Percentiles rank a stretch among this genome's conserved stretches.
phyloP scores from a whole-genome alignment of 2,329 filamentous ascomycete species.

The Neobulgaria alba region DNA sequence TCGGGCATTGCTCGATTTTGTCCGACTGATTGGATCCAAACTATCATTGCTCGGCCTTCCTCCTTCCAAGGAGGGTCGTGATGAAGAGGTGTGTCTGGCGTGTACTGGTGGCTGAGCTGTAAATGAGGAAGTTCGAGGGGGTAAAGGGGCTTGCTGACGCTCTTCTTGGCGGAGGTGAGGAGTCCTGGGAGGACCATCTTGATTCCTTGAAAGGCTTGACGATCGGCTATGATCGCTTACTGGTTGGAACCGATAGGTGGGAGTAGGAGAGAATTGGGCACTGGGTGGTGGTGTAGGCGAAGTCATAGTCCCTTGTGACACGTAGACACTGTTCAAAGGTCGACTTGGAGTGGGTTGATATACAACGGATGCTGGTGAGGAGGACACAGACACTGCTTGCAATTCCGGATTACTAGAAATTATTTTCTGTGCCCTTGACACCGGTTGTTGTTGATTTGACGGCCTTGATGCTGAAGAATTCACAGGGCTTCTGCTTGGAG shows the following conservation, averaged over 20 bases:
- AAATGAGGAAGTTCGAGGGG: slow-evolving; percentile 26
- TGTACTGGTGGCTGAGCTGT: slow-evolving; percentile 30
- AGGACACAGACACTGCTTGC: slow-evolving; percentile 29
- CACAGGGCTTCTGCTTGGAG: slow-evolving; percentile 8
- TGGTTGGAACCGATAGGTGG: slow-evolving; percentile 22
- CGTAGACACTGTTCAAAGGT: slow-evolving; percentile 37
- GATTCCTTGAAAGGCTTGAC: slow-evolving; percentile 37
- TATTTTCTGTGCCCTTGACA: slow-evolving; percentile 55
- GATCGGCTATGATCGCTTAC: slow-evolving; percentile 37
- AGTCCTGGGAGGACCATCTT: slow-evolving; percentile 13
- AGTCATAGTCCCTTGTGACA: slow-evolving; percentile 77
- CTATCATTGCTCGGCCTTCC: slow-evolving; percentile 57
- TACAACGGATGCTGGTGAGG: slow-evolving; percentile 34
- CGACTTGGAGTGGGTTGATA: slow-evolving; percentile 26
- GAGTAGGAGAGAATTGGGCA: slow-evolving; percentile 18
- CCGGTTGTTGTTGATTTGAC: slow-evolving; percentile 28
- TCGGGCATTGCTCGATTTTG: slow-evolving; percentile 56
- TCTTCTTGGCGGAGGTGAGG: slow-evolving; percentile 19
- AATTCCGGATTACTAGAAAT: slow-evolving; percentile 55
- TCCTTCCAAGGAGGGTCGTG: slow-evolving; percentile 63
- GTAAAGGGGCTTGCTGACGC: slow-evolving; percentile 3
- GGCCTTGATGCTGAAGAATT: slow-evolving; percentile 11
- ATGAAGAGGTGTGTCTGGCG: slow-evolving; percentile 39
- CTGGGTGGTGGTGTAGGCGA: slow-evolving; percentile 39
- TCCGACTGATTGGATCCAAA: slow-evolving; percentile 50